These are phyloP conservation scores for Pestalotiopsis sp. DNA, from an alignment of 2,329 filamentous ascomycete genomes.

Conservation along the genomic window DNA sequence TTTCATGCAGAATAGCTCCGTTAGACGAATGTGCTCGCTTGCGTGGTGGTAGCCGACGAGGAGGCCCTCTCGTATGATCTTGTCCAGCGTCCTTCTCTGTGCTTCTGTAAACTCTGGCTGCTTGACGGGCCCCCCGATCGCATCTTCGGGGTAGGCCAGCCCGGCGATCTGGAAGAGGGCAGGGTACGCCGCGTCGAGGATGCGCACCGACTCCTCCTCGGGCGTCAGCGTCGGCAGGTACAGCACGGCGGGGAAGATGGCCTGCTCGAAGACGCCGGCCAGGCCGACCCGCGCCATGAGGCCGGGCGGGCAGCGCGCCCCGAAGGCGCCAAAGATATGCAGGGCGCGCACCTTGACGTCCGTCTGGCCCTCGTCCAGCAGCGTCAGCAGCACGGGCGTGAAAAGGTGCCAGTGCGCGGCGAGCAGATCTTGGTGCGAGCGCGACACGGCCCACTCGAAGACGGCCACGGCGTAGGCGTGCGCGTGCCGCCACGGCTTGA, in stretches of 20 bases:
- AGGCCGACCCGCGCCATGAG: conserved; percentile 68
- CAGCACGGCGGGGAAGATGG: conserved; percentile 72
- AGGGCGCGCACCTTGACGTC: conserved; percentile 60
- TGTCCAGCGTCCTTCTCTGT: conserved; percentile 51
- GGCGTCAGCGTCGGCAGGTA: conserved; percentile 79
- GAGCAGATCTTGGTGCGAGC: conserved; percentile 48
- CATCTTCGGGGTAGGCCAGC: conserved; percentile 26
- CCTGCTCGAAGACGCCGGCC: conserved; percentile 68
- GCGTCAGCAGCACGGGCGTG: conserved; percentile 69
- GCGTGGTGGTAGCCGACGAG: conserved; percentile 60
- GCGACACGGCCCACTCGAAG: conserved; percentile 62
- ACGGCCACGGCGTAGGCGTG: conserved; percentile 55
- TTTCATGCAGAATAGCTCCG: conserved; percentile 57
- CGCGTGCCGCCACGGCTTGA: conserved; percentile 65
- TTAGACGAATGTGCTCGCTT: conserved; percentile 59
- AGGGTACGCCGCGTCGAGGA: conserved; percentile 69
- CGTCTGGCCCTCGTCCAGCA: conserved; percentile 66
- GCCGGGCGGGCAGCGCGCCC: conserved; percentile 53
- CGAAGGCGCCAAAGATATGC: conserved; percentile 53
- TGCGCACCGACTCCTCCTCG: conserved; percentile 65
- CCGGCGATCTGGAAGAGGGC: conserved; percentile 64
- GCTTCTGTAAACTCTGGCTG: conserved; percentile 22
- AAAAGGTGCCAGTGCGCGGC: conserved; percentile 68
- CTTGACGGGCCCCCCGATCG: conserved; percentile 19
- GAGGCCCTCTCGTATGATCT: conserved; percentile 58